Percentiles rank a stretch among this genome's conserved stretches.
Evolutionary conservation across 768 basidiomycete species (phyloP).

Genomic region (Leccinum arenicola): DNA sequence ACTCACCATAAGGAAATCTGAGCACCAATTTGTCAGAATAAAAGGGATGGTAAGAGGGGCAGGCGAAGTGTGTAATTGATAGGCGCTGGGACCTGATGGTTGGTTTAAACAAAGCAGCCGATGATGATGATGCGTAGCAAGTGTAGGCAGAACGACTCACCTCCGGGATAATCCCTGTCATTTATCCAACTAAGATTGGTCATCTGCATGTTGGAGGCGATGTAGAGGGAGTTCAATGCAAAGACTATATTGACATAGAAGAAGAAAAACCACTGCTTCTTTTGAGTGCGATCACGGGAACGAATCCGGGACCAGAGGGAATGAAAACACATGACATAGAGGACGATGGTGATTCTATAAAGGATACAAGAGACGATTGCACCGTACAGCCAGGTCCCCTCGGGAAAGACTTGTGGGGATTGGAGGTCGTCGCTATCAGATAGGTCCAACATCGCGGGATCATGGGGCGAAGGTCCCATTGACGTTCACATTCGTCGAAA

Average conservation of each 20-base stretch:
- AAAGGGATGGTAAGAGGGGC: constrained; percentile 25
- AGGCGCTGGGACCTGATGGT: constrained; percentile 24
- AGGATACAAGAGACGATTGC: constrained; percentile 26
- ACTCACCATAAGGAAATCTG: constrained; percentile 30
- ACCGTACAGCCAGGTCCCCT: constrained; percentile 31
- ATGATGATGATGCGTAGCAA: too few species aligned
- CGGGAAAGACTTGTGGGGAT: constrained; percentile 16
- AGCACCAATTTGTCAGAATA: constrained; percentile 30
- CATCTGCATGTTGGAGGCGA: constrained; percentile 19
- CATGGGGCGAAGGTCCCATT: too few species aligned
- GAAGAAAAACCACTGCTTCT: constrained; percentile 27
- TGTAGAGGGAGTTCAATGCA: constrained; percentile 27
- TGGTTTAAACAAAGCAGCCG: too few species aligned
- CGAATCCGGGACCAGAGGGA: constrained; percentile 28
- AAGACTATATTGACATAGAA: constrained; percentile 31
- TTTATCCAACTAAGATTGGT: constrained; percentile 30
- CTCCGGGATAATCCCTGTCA: constrained; percentile 32
- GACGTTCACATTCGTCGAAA: too few species aligned
- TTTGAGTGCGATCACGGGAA: constrained; percentile 4
- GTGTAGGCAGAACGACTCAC: constrained; percentile 6
- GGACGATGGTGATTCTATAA: constrained; percentile 28
- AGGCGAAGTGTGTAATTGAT: constrained; percentile 23
- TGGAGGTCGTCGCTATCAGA: constrained; percentile 7
- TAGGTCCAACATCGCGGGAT: too few species aligned
- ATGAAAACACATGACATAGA: constrained; percentile 26